phyloP scores from a whole-genome alignment of 1,284 basidiomycete species.

The Tausonia pullulans region DNA sequence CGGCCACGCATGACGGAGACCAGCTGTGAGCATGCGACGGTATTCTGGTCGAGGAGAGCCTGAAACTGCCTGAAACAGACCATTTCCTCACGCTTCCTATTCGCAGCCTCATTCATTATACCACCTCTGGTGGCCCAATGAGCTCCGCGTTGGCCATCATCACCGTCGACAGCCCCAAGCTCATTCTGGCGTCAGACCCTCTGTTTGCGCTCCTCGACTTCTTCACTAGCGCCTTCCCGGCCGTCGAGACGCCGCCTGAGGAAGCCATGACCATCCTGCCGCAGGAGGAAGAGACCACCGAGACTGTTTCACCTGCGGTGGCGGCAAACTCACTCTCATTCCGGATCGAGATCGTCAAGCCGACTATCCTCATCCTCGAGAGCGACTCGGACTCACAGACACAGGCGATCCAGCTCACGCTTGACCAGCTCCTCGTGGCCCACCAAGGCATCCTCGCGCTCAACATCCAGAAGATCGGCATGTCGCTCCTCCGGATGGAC shows the following conservation, averaged over 20 bases:
- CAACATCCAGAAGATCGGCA: conserved; percentile 71
- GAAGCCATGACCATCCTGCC: conserved; percentile 14
- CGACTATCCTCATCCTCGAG: conserved; percentile 81
- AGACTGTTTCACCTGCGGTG: conserved; percentile 21
- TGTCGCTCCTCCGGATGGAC: conserved; percentile 90
- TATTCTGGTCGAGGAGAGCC: no score
- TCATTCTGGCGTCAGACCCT: conserved; percentile 90
- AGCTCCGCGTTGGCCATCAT: conserved; percentile 61
- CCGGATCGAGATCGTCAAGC: conserved; percentile 82
- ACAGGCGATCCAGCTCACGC: conserved; percentile 75
- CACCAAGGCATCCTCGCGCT: conserved; percentile 78
- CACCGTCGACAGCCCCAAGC: conserved; percentile 83
- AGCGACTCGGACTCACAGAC: conserved; percentile 68
- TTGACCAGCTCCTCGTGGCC: conserved; percentile 78
- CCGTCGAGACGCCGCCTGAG: conserved; percentile 17
- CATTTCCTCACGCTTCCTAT: neutral
- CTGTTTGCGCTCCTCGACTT: conserved; percentile 81
- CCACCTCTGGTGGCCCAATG: conserved; percentile 51
- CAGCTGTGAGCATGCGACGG: conserved; percentile 45
- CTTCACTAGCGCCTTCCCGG: conserved; percentile 54
- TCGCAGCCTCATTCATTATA: conserved; percentile 69
- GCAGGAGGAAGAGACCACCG: conserved; percentile 20
- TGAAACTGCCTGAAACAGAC: no score
- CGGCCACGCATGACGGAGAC: conserved; percentile 76
- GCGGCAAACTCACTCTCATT: conserved; percentile 40